Evolutionary conservation across 2,329 filamentous ascomycete species (phyloP), one percentile per base, ranked within the genome.

Genomic region (Aspergillus sp.): DNA sequence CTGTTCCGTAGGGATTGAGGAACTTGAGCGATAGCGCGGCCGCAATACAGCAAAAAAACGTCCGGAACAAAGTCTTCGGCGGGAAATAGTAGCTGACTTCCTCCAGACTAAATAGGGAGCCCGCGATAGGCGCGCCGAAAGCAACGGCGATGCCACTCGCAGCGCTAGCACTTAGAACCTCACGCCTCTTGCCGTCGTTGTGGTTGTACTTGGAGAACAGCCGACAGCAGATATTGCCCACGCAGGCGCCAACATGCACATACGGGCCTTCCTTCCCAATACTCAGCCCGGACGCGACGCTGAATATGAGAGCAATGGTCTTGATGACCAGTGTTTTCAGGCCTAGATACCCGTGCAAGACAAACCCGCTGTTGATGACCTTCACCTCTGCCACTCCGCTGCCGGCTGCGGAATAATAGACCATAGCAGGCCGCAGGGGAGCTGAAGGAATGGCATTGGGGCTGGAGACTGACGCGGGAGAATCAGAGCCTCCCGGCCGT

Each of bases 11-110:
- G 0, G 91, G 91, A 48, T 98, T 93, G 24, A 96, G 68, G 45
- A 95, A 95, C 52, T 95, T 95, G 46, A 98, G 68, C 1, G 88
- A 89, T 20, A 98, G 63, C 0, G 91, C 86, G 1, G 91, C 88
- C 19, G 68, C 80, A 48, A 96, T 96, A 60, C 89, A 96, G 66
- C 89, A 96, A 62, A 96, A 96, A 60, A 98, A 98, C 0, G 91
- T 96, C 33, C 91, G 72, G 66, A 98, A 98, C 6, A 98, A 72
- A 0, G 89, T 96, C 64, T 98, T 96, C 4, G 89, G 86, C 0
- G 91, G 89, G 57, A 96, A 96, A 60, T 96, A 96, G 60, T 96
- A 96, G 46, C 64, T 80, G 41, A 96, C 88, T 69, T 96, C 91
- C 60, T 98, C 91, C 17, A 96, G 62, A 20, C 86, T 86, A 59